Base-by-base conservation (phyloP, 805 yeast genomes). In the Yarrowia hollandica region DNA sequence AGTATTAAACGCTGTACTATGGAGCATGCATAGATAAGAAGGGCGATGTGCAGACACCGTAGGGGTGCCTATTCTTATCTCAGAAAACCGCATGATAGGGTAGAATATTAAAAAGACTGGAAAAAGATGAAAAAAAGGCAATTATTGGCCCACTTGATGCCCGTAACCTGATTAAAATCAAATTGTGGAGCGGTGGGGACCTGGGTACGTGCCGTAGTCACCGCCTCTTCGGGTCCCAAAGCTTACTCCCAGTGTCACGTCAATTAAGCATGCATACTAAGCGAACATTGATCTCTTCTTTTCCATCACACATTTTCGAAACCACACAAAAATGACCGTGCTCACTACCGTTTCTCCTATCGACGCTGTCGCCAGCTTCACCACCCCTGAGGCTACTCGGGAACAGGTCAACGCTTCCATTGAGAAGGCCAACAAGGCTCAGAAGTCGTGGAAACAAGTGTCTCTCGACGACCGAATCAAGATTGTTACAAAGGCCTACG, bases 321-420 rank as follows among this genome's bases (percentile, higher is more conserved):
- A 41, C 48, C 5, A 25, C 50, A 18, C 37, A 19, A 14, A 31
- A 30, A 46, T 48, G 55, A 22, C 55, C 16, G 59, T 60, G 42
- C 60, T 66, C 12, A 68, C 69, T 2, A 69, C 72, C 22, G 65
- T 69, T 37, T 69, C 72, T 6, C 72, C 72, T 1, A 66, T 68
- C 52, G 64, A 65, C 28, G 67, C 70, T 33, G 62, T 63, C 28
- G 62, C 68, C 4, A 61, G 68, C 37, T 62, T 68, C 59, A 65
- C 66, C 33, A 67, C 70, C 12, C 59, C 63, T 8, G 71, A 65
- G 15, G 63, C 66, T 14, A 58, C 70, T 7, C 22, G 60, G 28
- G 67, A 64, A 19, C 50, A 61, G 22, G 62, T 67, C 22, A 62
- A 63, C 15, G 33, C 44, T 5, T 12, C 31, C 33, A 59, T 66